phyloP scores from a whole-genome alignment of 2,329 filamentous ascomycete species.

The Atkinsonella hypoxylon region DNA sequence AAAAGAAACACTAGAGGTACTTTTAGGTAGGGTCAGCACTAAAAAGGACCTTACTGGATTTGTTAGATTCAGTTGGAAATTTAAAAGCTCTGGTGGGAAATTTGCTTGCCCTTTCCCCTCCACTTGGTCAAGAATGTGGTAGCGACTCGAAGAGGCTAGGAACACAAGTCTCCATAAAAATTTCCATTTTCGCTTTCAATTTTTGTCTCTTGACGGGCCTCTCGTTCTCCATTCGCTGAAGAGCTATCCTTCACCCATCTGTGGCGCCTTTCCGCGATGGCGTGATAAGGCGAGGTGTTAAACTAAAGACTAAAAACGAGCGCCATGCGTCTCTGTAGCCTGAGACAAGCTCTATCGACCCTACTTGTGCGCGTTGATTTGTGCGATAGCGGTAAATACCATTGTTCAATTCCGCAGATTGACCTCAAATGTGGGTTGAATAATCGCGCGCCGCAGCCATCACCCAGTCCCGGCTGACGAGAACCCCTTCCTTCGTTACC shows the following conservation, averaged over 20 bases:
- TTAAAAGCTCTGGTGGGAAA: too few species aligned
- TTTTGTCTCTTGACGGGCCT: background rate
- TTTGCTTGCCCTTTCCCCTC: too few species aligned
- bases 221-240: background rate
- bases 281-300: conserved; percentile 1
- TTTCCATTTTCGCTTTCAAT: background rate
- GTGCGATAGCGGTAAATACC: background rate
- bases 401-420: background rate
- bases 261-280: conserved; percentile 1
- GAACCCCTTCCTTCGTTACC: background rate
- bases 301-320: background rate
- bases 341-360: background rate
- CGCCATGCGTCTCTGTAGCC: background rate
- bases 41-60: too few species aligned
- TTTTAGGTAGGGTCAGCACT: too few species aligned
- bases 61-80: too few species aligned
- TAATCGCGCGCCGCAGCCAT: background rate
- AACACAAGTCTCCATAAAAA: background rate
- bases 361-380: background rate
- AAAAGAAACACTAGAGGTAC: too few species aligned
- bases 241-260: background rate
- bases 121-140: background rate
- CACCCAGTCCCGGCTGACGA: background rate
- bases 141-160: too few species aligned
- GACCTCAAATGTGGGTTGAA: background rate